Conservation (phyloP, 306 rosid species). For the Prosopis cineraria region DNA sequence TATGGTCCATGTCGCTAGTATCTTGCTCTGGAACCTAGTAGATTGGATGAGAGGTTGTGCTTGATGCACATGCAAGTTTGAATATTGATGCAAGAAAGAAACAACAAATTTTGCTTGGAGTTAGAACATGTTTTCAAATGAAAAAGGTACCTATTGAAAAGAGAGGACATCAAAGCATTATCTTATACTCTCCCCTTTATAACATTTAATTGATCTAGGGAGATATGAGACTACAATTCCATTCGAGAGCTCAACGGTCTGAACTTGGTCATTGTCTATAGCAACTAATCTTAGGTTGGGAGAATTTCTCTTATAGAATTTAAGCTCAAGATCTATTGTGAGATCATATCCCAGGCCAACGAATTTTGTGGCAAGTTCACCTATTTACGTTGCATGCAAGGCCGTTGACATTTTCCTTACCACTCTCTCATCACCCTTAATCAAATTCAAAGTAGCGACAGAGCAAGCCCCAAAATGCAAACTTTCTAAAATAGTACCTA, state of each 20-base stretch:
- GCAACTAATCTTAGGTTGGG: slow-evolving; percentile 52
- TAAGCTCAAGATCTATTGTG: slow-evolving; percentile 51
- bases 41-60: slow-evolving; percentile 33
- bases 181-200: slow-evolving; percentile 84
- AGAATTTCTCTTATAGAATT: slow-evolving; percentile 48
- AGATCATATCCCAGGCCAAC: slow-evolving; percentile 64
- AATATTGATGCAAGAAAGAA: no score
- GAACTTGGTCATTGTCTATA: slow-evolving; percentile 43
- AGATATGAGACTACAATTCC: slow-evolving; percentile 63
- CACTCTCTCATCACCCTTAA: slow-evolving; percentile 23
- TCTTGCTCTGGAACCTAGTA: slow-evolving; percentile 61
- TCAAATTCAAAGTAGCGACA: neutral
- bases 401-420: slow-evolving; percentile 15
- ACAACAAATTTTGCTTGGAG: neutral
- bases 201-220: slow-evolving; percentile 80
- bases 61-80: slow-evolving; percentile 24
- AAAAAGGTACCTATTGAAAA: slow-evolving; percentile 72
- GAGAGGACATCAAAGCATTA: slow-evolving; percentile 76
- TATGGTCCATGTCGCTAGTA: slow-evolving; percentile 48
- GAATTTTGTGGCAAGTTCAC: slow-evolving; percentile 44
- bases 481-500: neutral
- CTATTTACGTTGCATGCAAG: slow-evolving; percentile 34
- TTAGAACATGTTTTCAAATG: neutral
- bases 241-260: slow-evolving; percentile 57
- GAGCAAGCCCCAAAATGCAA: neutral